Evolutionary conservation across 176 grass and related monocot species (phyloP).

Genomic region (Musa beccarii): DNA sequence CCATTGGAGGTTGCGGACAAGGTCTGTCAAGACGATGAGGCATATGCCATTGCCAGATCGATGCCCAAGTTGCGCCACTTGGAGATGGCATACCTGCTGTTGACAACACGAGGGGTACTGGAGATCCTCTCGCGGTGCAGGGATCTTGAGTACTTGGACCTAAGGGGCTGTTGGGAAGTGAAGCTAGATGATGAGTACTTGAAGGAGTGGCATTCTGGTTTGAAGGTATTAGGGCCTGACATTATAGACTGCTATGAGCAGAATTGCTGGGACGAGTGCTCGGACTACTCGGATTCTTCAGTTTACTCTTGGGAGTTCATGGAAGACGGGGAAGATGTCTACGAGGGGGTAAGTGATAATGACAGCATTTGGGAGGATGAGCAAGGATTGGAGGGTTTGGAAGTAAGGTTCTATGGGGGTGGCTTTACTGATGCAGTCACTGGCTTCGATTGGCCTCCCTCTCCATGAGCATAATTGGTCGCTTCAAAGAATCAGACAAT

Average conservation of each 20-base stretch:
- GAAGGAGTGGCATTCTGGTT: conserved; percentile 42
- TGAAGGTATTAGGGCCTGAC: conserved; percentile 62
- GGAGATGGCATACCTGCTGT: conserved; percentile 68
- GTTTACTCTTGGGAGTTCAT: conserved; percentile 91
- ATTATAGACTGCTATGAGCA: conserved; percentile 60
- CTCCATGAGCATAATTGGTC: conserved; percentile 35
- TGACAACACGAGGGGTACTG: conserved; percentile 49
- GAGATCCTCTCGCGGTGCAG: conserved; percentile 64
- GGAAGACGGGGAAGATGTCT: conserved; percentile 22
- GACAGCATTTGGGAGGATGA: conserved; percentile 79
- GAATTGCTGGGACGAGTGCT: no score
- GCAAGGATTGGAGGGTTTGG: conserved; percentile 50
- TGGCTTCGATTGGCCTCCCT: conserved; percentile 84
- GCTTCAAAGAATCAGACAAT: no score
- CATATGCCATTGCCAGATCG: conserved; percentile 58
- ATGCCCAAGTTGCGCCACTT: conserved; percentile 81
- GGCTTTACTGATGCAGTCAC: conserved; percentile 32
- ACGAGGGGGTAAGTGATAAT: conserved; percentile 25
- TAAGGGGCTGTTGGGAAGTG: conserved; percentile 88
- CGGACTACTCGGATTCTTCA: conserved; percentile 32
- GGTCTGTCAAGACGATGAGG: conserved; percentile 79
- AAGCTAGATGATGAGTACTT: conserved; percentile 56
- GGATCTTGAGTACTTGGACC: conserved; percentile 69
- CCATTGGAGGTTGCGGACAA: conserved; percentile 60
- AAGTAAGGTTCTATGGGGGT: conserved; percentile 74